Evolutionary conservation across 2,329 filamentous ascomycete genomes (phyloP).

Genomic region (Cladosporium sp.): DNA sequence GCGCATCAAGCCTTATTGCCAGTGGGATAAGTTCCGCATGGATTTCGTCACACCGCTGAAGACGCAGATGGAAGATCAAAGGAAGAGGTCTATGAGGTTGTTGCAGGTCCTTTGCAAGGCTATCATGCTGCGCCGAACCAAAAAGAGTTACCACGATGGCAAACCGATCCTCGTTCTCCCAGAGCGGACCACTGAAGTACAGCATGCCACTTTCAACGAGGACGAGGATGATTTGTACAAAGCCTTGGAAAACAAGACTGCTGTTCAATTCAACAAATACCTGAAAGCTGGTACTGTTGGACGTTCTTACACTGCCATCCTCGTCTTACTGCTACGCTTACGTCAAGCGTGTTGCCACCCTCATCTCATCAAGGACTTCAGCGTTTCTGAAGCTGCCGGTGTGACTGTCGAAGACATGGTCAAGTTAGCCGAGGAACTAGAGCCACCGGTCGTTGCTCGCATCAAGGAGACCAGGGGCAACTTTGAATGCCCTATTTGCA

Average conservation of each 20-base stretch:
- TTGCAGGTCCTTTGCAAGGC: conserved; percentile 74
- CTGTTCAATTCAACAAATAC: conserved; percentile 72
- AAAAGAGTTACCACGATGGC: conserved; percentile 73
- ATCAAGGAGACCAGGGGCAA: conserved; percentile 54
- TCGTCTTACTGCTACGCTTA: conserved; percentile 75
- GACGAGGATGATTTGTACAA: conserved; percentile 64
- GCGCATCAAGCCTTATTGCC: conserved; percentile 68
- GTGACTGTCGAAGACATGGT: conserved; percentile 54
- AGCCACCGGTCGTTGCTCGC: conserved; percentile 58
- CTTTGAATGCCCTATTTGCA: conserved; percentile 80
- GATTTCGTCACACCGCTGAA: conserved; percentile 55
- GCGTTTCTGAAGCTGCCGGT: conserved; percentile 46
- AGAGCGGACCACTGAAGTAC: conserved; percentile 57
- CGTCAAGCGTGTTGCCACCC: conserved; percentile 78
- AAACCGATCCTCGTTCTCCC: conserved; percentile 68
- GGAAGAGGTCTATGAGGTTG: conserved; percentile 58
- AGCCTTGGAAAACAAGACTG: conserved; percentile 62
- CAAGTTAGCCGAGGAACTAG: conserved; percentile 59
- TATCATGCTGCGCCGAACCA: conserved; percentile 77
- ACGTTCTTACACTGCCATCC: conserved; percentile 71
- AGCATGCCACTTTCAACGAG: conserved; percentile 62
- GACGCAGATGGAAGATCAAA: conserved; percentile 26
- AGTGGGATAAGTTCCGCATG: conserved; percentile 57
- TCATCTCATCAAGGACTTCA: conserved; percentile 64
- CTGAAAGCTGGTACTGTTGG: conserved; percentile 64